Percentiles rank a stretch among this genome's conserved stretches.
Conservation (phyloP, 73 alveolate genomes). For the Paraurostyla sp. region DNA sequence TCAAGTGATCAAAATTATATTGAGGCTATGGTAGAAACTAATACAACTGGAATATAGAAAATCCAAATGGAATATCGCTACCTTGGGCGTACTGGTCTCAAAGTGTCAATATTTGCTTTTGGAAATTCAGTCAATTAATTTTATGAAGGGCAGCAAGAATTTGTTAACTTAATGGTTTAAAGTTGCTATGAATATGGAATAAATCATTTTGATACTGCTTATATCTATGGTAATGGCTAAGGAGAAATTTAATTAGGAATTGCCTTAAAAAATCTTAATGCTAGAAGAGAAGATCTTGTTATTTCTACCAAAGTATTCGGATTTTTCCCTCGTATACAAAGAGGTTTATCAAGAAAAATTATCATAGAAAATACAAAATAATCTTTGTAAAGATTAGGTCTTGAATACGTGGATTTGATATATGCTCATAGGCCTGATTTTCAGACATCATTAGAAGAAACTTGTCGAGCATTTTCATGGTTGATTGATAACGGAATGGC, state of each 20-base stretch:
- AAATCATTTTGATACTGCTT: conserved; percentile 83
- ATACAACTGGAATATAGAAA: too few species aligned
- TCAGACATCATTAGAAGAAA: conserved; percentile 94
- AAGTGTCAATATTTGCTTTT: conserved; percentile 76
- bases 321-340: conserved; percentile 47
- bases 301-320: conserved; percentile 86
- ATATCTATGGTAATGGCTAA: conserved; percentile 71
- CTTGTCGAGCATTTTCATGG: conserved; percentile 92
- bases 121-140: conserved; percentile 65
- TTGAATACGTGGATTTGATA: conserved; percentile 93
- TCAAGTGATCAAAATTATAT: too few species aligned
- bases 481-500: conserved; percentile 94
- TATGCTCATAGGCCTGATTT: conserved; percentile 94
- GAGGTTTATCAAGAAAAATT: conserved; percentile 90
- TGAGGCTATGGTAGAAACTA: too few species aligned
- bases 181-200: conserved; percentile 64
- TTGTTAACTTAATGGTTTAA: conserved; percentile 23
- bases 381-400: conserved; percentile 85
- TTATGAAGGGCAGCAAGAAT: conserved; percentile 30
- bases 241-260: conserved; percentile 71
- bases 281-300: conserved; percentile 88
- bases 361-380: conserved; percentile 86
- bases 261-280: conserved; percentile 74
- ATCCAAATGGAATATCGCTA: conserved; percentile 78
- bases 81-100: conserved; percentile 77